Evolutionary conservation across 2,329 filamentous ascomycete species (phyloP).

Genomic region (Paraconiothyrium sp.): DNA sequence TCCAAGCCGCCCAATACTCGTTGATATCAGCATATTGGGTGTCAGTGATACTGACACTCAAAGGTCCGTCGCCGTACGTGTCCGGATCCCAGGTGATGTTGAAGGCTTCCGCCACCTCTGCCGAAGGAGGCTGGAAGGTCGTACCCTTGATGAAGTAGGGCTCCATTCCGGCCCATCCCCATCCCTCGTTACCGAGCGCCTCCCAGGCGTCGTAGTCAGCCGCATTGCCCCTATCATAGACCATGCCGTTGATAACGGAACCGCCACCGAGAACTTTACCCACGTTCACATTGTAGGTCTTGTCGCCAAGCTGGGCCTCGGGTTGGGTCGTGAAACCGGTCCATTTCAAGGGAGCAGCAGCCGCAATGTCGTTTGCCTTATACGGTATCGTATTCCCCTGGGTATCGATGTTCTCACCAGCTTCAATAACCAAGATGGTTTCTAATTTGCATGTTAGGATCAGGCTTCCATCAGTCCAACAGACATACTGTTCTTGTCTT

Average conservation of each 20-base stretch:
- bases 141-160: slow-evolving; percentile 44
- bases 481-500: slow-evolving; percentile 27
- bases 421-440: slow-evolving; percentile 39
- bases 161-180: slow-evolving; percentile 61
- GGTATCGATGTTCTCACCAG: slow-evolving; percentile 36
- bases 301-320: slow-evolving; percentile 31
- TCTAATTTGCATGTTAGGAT: slow-evolving; percentile 16
- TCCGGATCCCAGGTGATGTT: slow-evolving; percentile 36
- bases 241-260: slow-evolving; percentile 45
- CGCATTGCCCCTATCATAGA: slow-evolving; percentile 32
- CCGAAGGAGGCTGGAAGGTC: slow-evolving; percentile 30
- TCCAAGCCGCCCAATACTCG: slow-evolving; percentile 37
- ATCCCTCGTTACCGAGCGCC: slow-evolving; percentile 64
- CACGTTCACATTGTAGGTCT: slow-evolving; percentile 28
- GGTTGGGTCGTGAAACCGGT: slow-evolving; percentile 25
- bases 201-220: slow-evolving; percentile 62
- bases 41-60: slow-evolving; percentile 36
- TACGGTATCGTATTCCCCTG: slow-evolving; percentile 35
- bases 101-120: slow-evolving; percentile 30
- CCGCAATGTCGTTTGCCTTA: slow-evolving; percentile 36
- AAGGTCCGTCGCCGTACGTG: slow-evolving; percentile 35
- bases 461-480: not conserved
- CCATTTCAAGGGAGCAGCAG: slow-evolving; percentile 32
- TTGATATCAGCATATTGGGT: slow-evolving; percentile 41
- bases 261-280: slow-evolving; percentile 45